Base-by-base conservation (phyloP, 257 asterid species). In the Solanum sitiens region DNA sequence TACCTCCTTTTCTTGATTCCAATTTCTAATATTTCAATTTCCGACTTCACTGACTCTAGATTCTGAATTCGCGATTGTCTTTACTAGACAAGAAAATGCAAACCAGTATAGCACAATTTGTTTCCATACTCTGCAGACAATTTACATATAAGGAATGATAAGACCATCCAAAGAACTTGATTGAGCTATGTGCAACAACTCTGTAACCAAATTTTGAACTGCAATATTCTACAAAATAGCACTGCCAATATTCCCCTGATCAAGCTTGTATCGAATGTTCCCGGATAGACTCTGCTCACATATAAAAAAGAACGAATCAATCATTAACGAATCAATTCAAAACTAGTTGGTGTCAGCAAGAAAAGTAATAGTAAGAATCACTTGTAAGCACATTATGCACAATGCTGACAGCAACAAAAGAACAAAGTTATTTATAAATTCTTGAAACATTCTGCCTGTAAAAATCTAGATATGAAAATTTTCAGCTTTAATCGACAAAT, bases 171-270 rank as follows among this genome's bases (percentile, higher is more conserved):
- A 35, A 68, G 84, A 11, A 44, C 67, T 67, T 89, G 96, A 94
- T 92, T 90, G 94, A 94, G 93, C 90, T 86, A 89, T 39, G 91
- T 86, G 90, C 91, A 87, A 71, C 90, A 86, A 71, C 90, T 84
- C 30, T 82, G 32, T 77, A 35, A 65, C 71, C 89, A 44, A 23
- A 68, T 87, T 88, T 44, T 56, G 35, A 27, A 20, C 80, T 30
- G 83, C 56, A 86, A 70, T 87, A 90, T 80, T 89, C 95, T 92
- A 93, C 92, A 91, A 85, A 50, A 88, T 33, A 15, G 87, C 88
- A 87, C 90, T 90, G 35, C 80, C 87, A 70, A 89, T 85, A 75
- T 88, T 83, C 74, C 88, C 90, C 85, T 77, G 91, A 87, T 91
- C 91, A 67, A 87, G 86, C 87, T 61, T 90, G 84, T 86, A 84